Percentiles rank a stretch among this genome's conserved stretches.
These are phyloP conservation scores for Vigna hirtella DNA, from an alignment of 306 rosid species.

Conservation along the genomic window DNA sequence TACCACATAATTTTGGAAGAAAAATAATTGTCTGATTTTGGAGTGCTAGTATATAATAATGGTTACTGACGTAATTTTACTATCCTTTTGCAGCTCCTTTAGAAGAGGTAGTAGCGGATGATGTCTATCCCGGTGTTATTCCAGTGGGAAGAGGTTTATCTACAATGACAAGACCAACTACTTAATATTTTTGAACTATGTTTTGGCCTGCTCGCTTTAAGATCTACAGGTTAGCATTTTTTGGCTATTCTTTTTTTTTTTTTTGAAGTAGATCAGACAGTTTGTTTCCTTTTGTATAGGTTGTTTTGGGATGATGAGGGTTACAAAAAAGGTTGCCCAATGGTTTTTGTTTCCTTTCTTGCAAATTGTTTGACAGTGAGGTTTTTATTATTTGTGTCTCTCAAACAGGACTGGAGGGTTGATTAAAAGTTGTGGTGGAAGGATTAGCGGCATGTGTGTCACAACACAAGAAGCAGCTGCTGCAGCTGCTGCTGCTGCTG, in stretches of 20 bases:
- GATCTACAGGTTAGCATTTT: constrained; percentile 44
- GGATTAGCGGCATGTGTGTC: constrained; percentile 23
- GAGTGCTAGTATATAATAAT: constrained; percentile 1
- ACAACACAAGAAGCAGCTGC: constrained; percentile 22
- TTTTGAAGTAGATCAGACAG: background rate
- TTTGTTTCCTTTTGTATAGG: constrained; percentile 21
- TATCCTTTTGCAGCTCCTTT: constrained; percentile 55
- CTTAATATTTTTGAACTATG: constrained; percentile 55
- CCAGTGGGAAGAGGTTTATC: constrained; percentile 95
- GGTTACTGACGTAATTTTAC: constrained; percentile 19
- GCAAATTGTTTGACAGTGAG: background rate
- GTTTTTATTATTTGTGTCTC: constrained; percentile 19
- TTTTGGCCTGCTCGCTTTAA: constrained; percentile 32
- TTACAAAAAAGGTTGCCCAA: background rate
- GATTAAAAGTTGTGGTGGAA: constrained; percentile 10
- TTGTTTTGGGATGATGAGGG: background rate
- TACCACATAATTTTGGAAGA: constrained; percentile 6
- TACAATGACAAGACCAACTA: constrained; percentile 93
- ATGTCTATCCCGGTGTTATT: constrained; percentile 74
- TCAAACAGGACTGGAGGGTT: constrained; percentile 46
- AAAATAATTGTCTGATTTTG: constrained; percentile 4
- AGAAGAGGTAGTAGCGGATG: constrained; percentile 72
- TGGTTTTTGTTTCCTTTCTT: background rate
- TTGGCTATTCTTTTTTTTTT: background rate
- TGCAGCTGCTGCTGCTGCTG: constrained; percentile 23